These are phyloP conservation scores for Xylaria arbuscula DNA, from an alignment of 2,329 filamentous ascomycete species.

Conservation along the genomic window DNA sequence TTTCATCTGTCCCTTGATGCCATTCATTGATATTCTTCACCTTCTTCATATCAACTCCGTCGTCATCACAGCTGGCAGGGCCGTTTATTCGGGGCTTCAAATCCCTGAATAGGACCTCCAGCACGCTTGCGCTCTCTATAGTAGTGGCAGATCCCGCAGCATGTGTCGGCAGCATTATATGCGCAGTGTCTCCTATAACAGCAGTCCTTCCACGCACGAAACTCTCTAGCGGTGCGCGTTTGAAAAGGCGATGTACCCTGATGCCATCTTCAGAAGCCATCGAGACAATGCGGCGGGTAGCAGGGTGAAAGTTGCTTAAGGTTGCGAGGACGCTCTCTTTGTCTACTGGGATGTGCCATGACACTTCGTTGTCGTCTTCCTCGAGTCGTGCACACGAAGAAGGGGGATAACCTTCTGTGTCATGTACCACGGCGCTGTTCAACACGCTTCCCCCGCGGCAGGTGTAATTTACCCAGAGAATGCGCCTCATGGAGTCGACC, in stretches of 20 bases:
- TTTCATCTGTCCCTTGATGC: neutral
- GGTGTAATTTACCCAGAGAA: constrained; percentile 37
- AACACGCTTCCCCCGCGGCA: constrained; percentile 36
- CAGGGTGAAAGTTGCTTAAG: constrained; percentile 35
- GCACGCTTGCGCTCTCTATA: constrained; percentile 36
- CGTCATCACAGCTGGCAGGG: neutral
- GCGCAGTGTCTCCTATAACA: constrained; percentile 37
- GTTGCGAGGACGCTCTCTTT: constrained; percentile 32
- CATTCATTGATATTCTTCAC: neutral
- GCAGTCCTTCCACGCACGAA: constrained; percentile 38
- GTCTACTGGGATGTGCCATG: constrained; percentile 29
- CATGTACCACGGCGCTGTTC: constrained; percentile 37
- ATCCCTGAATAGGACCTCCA: constrained; percentile 33
- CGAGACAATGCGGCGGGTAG: constrained; percentile 26
- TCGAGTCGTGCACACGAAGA: neutral
- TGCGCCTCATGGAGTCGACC: constrained; percentile 22
- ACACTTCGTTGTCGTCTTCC: constrained; percentile 10
- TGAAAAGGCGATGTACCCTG: constrained; percentile 36
- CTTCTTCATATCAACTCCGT: neutral
- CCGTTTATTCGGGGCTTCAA: neutral
- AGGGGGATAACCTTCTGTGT: constrained; percentile 12
- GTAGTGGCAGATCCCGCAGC: constrained; percentile 34
- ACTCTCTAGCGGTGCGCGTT: constrained; percentile 32
- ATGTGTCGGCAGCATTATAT: constrained; percentile 41
- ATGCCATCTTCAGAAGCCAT: constrained; percentile 39